Conservation (phyloP, 352 stramenopile genomes). For the Blastocystis sp. region DNA sequence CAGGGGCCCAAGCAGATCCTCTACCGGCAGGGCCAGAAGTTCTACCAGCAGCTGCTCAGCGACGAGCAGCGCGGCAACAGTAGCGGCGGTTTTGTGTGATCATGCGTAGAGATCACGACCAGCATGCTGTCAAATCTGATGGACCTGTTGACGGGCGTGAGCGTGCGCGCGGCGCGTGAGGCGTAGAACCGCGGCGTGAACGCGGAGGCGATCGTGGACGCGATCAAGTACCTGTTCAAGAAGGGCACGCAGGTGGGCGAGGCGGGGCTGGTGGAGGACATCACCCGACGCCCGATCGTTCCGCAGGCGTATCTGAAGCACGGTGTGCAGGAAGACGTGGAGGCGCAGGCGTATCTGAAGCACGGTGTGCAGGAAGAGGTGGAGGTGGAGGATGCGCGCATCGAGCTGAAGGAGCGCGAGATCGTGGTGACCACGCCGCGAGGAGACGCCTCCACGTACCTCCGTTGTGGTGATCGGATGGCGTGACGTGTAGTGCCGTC, state of each 20-base stretch:
- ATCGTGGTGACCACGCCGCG: not conserved
- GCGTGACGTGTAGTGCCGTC: slow-evolving; percentile 11
- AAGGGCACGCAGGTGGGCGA: slow-evolving; percentile 44
- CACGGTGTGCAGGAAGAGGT: not conserved
- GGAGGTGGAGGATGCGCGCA: not conserved
- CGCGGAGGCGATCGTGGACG: slow-evolving; percentile 46
- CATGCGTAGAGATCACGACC: not conserved
- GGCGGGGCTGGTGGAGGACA: slow-evolving; percentile 9
- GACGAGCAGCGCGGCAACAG: slow-evolving; percentile 2
- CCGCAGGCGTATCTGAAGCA: slow-evolving; percentile 28
- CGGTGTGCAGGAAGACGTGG: not conserved
- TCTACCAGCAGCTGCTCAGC: slow-evolving; percentile 29
- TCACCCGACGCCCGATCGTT: not conserved
- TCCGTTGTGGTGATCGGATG: not conserved
- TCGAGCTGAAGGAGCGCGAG: slow-evolving; percentile 4
- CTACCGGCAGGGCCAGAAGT: slow-evolving; percentile 21
- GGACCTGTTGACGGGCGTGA: slow-evolving; percentile 52
- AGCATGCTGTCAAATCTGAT: slow-evolving; percentile 41
- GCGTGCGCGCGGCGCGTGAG: not conserved
- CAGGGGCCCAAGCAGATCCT: slow-evolving; percentile 32
- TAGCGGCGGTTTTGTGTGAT: not conserved
- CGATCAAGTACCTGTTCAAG: slow-evolving; percentile 59
- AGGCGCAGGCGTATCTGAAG: slow-evolving; percentile 9
- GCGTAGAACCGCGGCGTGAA: slow-evolving; percentile 43
- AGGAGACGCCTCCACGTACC: not conserved